phyloP scores from a whole-genome alignment of 2,329 filamentous ascomycete genomes.

The Pyricularia grisea region DNA sequence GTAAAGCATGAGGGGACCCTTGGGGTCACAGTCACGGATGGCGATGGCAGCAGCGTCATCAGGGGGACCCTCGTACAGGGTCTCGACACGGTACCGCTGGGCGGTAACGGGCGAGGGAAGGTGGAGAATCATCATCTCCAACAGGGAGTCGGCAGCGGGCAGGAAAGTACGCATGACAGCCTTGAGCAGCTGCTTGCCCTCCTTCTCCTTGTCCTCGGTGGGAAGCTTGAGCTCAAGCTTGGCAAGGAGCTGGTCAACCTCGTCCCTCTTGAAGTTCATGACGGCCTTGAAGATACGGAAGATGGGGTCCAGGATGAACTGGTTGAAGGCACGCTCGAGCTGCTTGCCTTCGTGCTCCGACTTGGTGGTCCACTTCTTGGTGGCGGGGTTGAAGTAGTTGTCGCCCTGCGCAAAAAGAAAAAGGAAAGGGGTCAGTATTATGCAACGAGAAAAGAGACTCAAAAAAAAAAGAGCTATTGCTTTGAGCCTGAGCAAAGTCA shows the following conservation, averaged over 20 bases:
- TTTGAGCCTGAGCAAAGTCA: background rate
- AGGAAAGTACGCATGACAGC: conserved; percentile 98
- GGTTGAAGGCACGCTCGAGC: conserved; percentile 95
- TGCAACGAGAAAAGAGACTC: conserved; percentile 7
- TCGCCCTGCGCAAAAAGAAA: conserved; percentile 49
- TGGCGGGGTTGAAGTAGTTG: conserved; percentile 99
- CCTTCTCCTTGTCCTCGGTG: conserved; percentile 78
- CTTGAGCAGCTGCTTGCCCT: conserved; percentile 98
- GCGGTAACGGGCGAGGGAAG: conserved; percentile 92
- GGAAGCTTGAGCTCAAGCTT: conserved; percentile 95
- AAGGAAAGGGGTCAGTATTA: background rate
- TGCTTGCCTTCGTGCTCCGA: conserved; percentile 74
- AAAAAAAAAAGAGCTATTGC: too few relatives aligned
- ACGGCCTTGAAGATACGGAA: conserved; percentile 96
- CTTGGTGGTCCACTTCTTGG: conserved; percentile 99
- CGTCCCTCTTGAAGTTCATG: conserved; percentile 99
- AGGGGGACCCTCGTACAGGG: conserved; percentile 92
- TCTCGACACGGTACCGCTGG: conserved; percentile 97
- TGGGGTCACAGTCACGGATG: conserved; percentile 98
- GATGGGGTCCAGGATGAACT: conserved; percentile 99
- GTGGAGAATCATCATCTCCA: conserved; percentile 99
- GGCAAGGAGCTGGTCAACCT: conserved; percentile 70
- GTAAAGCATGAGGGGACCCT: conserved; percentile 99
- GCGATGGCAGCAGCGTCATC: conserved; percentile 90
- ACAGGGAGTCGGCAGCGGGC: conserved; percentile 90